Base-by-base conservation (phyloP, 2,329 filamentous ascomycete genomes). In the Monilinia fructigena region DNA sequence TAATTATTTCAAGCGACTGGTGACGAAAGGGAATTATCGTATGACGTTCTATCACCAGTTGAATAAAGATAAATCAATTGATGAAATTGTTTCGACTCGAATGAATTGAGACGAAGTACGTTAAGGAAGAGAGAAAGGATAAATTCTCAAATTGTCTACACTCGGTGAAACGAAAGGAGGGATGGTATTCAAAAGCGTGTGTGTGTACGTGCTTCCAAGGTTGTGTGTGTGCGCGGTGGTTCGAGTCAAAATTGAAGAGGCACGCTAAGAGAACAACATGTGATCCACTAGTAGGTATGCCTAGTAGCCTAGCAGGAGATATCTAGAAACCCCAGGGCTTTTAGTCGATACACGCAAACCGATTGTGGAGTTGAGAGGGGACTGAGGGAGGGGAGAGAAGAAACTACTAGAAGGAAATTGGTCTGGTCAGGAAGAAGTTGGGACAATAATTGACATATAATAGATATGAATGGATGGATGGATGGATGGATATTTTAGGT, bases 1-100 rank as follows among this genome's bases (percentile, higher is more conserved):
- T 48, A 66, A 20, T 63, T 71, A 72, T 70, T 66, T 68, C 48
- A 50, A 50, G 18, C 66, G 31, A 47, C 11, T 48, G 26, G 28
- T 40, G 18, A 56, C 20, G 23, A 54, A 53, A 38, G n/a, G 58
- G 63, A 23, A 26, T 53, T 48, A n/a, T 63, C 60, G 48, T 63
- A 61, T 52, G 58, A 61, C 58, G 45, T 42, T n/a, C 6, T 28
- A 55, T n/a, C 8, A n/a, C 28, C 2, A 47, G 42, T n/a, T 12
- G 23, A 63, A 63, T 20, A 42, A 42, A 42, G 23, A 63, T 54
- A n/a, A 54, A 54, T n/a, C 1, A 20, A 18, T 62, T 54, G 26
- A 16, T 10, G 28, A 31, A 55, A 23, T 11, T 42, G 4, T n/a
- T 11, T 42, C 4, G 18, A 63, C n/a, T 55, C 16, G 35, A 14